Conservation (phyloP, 1,284 basidiomycete genomes). For the Chondrostereum purpureum region DNA sequence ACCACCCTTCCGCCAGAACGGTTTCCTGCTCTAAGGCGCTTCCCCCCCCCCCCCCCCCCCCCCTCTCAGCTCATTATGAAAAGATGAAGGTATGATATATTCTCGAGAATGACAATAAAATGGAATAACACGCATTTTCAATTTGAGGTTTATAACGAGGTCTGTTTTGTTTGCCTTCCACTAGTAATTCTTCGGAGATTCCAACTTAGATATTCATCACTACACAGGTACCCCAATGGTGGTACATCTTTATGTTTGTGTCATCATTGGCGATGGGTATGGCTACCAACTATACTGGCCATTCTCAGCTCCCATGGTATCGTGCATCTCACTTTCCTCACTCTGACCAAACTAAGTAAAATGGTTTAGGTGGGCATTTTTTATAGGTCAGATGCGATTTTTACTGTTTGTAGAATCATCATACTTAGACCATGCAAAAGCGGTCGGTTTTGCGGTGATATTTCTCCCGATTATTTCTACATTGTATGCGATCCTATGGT, state of each 20-base stretch:
- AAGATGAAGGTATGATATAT: constrained; percentile 43
- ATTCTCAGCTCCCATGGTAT: constrained; percentile 13
- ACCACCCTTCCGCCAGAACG: too few species aligned
- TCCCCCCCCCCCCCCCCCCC: too few species aligned
- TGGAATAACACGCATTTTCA: constrained; percentile 5
- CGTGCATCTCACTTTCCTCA: too few species aligned
- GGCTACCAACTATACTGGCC: constrained; percentile 42
- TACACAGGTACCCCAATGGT: constrained; percentile 40
- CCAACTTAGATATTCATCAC: not conserved
- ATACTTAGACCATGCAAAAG: constrained; percentile 1
- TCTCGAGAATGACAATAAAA: not conserved
- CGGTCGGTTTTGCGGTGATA: constrained; percentile 40
- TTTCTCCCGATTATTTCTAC: constrained; percentile 50
- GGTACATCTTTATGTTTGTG: constrained; percentile 45
- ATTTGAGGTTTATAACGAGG: constrained; percentile 39
- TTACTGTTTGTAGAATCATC: not conserved
- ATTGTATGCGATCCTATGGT: constrained; percentile 44
- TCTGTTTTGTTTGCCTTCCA: constrained; percentile 16
- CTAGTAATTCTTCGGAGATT: not conserved
- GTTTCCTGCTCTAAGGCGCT: too few species aligned
- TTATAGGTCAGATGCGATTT: constrained; percentile 23
- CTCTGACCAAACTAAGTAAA: not conserved
- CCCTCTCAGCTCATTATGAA: constrained; percentile 31
- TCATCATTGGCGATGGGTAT: constrained; percentile 41
- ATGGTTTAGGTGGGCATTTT: constrained; percentile 30